phyloP scores from a whole-genome alignment of 257 asterid species.

The Scutellaria barbata region DNA sequence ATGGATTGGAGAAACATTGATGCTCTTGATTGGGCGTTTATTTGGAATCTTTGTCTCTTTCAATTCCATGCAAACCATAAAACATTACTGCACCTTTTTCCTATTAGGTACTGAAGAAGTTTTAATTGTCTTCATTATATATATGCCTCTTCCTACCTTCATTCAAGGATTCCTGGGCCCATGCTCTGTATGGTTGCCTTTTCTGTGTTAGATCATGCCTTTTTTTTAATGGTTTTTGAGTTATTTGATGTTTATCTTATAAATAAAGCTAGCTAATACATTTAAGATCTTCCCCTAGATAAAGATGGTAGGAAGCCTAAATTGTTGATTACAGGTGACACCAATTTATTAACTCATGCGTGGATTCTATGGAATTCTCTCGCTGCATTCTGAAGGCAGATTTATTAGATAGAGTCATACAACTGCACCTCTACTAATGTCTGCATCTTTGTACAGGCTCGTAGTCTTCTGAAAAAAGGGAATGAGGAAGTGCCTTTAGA shows the following conservation, averaged over 20 bases:
- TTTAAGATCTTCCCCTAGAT: conserved; percentile 5
- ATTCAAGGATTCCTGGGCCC: conserved; percentile 12
- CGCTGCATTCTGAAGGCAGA: conserved; percentile 24
- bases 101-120: not conserved
- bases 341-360: conserved; percentile 10
- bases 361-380: conserved; percentile 26
- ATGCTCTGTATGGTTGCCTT: conserved; percentile 5
- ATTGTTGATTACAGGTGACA: not conserved
- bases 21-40: conserved; percentile 3
- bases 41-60: conserved; percentile 12
- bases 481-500: conserved; percentile 85
- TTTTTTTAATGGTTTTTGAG: conserved; percentile 7
- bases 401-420: conserved; percentile 1
- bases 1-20: not conserved
- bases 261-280: not conserved
- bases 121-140: no score
- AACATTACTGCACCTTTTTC: not conserved
- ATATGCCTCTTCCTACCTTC: no score
- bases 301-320: conserved; percentile 15
- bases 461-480: conserved; percentile 69
- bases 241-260: conserved; percentile 13
- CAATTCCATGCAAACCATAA: not conserved
- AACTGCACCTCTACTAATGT: conserved; percentile 32
- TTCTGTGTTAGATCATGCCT: conserved; percentile 13
- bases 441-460: conserved; percentile 68